Percentiles rank a stretch among this genome's conserved stretches.
Evolutionary conservation across 257 asterid species (phyloP).

Genomic region (Solanum virginianum): DNA sequence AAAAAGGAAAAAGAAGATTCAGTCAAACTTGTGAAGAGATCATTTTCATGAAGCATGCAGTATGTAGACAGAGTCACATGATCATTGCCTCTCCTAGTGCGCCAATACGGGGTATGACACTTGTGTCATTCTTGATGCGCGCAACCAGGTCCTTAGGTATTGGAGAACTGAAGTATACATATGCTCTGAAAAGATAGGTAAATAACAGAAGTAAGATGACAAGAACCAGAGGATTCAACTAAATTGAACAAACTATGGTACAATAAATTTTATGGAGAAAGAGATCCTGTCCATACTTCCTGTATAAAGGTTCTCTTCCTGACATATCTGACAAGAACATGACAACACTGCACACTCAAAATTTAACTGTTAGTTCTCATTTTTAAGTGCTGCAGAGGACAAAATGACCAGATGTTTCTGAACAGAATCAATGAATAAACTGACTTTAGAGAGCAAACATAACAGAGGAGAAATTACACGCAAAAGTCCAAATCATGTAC

Average conservation of each 20-base stretch:
- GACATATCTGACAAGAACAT: slow-evolving; percentile 99
- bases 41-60: neutral
- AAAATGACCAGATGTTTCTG: neutral
- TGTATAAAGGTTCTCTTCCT: slow-evolving; percentile 97
- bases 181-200: slow-evolving; percentile 51
- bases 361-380: slow-evolving; percentile 25
- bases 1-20: neutral
- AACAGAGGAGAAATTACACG: neutral
- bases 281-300: slow-evolving; percentile 40
- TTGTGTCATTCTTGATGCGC: slow-evolving; percentile 83
- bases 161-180: slow-evolving; percentile 77
- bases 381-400: neutral
- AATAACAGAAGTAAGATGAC: neutral
- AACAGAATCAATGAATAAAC: neutral
- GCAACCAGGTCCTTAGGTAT: slow-evolving; percentile 61
- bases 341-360: slow-evolving; percentile 52
- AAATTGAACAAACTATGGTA: neutral
- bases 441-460: neutral
- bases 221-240: slow-evolving; percentile 3
- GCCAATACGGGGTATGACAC: slow-evolving; percentile 95
- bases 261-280: neutral
- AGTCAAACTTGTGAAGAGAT: neutral
- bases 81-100: slow-evolving; percentile 78
- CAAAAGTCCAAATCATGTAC: neutral
- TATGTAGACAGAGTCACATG: slow-evolving; percentile 1